phyloP scores from a whole-genome alignment of 495 filamentous ascomycete genomes.

The Corynascus novoguineensis region DNA sequence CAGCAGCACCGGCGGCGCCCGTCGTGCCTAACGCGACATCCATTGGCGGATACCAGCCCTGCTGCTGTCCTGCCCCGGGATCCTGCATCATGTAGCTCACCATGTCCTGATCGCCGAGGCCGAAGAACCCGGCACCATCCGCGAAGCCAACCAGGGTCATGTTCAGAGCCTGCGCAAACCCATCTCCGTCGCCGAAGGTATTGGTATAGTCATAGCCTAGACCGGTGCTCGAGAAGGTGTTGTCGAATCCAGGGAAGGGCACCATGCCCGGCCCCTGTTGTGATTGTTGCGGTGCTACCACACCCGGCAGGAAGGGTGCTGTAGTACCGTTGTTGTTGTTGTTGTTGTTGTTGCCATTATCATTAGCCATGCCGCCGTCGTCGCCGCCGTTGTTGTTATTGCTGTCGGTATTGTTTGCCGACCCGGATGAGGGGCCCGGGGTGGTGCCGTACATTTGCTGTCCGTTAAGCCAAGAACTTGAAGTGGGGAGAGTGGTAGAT shows the following conservation, averaged over 20 bases:
- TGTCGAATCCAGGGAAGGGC: constrained; percentile 31
- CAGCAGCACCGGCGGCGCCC: not conserved
- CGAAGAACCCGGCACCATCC: constrained; percentile 20
- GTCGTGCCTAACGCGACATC: not conserved
- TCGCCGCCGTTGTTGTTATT: not conserved
- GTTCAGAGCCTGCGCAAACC: constrained; percentile 48
- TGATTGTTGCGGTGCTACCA: too few species aligned
- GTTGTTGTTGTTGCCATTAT: too few species aligned
- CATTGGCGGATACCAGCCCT: not conserved
- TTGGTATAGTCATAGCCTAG: constrained; percentile 38
- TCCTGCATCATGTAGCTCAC: constrained; percentile 21
- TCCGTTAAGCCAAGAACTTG: constrained; percentile 4
- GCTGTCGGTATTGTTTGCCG: not conserved
- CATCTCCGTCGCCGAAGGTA: constrained; percentile 41
- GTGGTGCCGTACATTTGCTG: constrained; percentile 5
- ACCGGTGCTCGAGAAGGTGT: constrained; percentile 27
- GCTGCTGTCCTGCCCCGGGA: not conserved
- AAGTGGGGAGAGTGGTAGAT: not conserved
- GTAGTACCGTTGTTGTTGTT: too few species aligned
- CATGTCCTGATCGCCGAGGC: too few species aligned
- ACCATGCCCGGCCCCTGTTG: not conserved
- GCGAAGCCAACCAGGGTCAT: constrained; percentile 43
- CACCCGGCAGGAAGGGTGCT: too few species aligned
- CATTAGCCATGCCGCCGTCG: too few species aligned
- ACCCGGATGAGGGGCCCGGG: not conserved